These are phyloP conservation scores for Oidium heveae DNA, from an alignment of 2,329 filamentous ascomycete genomes.

Conservation along the genomic window DNA sequence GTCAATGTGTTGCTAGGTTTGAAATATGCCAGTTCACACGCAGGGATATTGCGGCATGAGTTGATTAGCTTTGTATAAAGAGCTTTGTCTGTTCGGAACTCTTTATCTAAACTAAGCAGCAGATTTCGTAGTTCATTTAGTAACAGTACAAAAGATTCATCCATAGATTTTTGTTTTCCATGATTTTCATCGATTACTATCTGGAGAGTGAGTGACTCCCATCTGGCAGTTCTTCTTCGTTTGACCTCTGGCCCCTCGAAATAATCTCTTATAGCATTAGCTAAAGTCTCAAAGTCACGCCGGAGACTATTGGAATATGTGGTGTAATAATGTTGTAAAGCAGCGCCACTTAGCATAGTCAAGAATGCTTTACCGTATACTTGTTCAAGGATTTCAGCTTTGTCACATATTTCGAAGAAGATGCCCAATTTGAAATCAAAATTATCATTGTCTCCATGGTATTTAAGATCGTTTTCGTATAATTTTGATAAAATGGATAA, in stretches of 20 bases:
- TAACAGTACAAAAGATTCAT: neutral
- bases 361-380: neutral
- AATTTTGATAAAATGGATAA: neutral
- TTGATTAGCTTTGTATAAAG: neutral
- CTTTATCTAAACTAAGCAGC: neutral
- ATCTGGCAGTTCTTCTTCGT: neutral
- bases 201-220: neutral
- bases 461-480: neutral
- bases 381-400: neutral
- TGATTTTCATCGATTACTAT: neutral
- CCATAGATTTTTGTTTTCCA: neutral
- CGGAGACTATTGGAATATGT: neutral
- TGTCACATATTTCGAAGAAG: neutral
- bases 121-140: neutral
- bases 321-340: neutral
- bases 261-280: neutral
- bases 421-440: neutral
- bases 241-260: neutral
- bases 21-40: neutral
- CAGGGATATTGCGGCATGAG: neutral
- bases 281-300: neutral
- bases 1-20: neutral
- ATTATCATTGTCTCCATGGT: neutral
- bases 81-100: neutral
- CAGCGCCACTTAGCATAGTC: neutral